phyloP scores from a whole-genome alignment of 768 basidiomycete species.

The Tricholomella constricta region DNA sequence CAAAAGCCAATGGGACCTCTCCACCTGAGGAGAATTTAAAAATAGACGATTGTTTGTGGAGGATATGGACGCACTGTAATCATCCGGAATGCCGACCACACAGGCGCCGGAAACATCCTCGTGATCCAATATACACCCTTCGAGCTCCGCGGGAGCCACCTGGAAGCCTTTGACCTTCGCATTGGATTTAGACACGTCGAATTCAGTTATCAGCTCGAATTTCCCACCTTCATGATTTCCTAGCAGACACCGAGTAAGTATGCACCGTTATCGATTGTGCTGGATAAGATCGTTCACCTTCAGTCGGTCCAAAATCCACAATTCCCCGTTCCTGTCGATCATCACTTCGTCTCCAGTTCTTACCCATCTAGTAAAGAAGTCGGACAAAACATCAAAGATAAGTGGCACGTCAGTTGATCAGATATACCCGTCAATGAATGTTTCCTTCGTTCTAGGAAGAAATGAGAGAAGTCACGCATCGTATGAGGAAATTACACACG shows the following conservation, averaged over 20 bases:
- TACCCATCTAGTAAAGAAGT: slow-evolving; percentile 52
- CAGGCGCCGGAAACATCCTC: slow-evolving; percentile 61
- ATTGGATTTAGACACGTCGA: slow-evolving; percentile 31
- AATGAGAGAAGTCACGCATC: not conserved
- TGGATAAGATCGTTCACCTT: slow-evolving; percentile 42
- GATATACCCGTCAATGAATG: slow-evolving; percentile 73
- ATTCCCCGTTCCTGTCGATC: slow-evolving; percentile 53
- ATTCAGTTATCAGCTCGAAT: slow-evolving; percentile 11
- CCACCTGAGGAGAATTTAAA: slow-evolving; percentile 40
- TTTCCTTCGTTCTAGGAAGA: slow-evolving; percentile 58
- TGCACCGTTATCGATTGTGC: no score
- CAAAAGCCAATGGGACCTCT: slow-evolving; percentile 71
- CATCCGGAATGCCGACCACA: slow-evolving; percentile 67
- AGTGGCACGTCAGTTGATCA: slow-evolving; percentile 14
- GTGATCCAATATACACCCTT: slow-evolving; percentile 64
- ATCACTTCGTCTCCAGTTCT: slow-evolving; percentile 67
- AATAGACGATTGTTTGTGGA: not conserved
- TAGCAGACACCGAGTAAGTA: slow-evolving; percentile 9
- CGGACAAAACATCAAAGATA: not conserved
- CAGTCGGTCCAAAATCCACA: slow-evolving; percentile 64
- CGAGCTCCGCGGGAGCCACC: slow-evolving; percentile 74
- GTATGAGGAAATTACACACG: slow-evolving; percentile 43
- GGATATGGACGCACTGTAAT: slow-evolving; percentile 49
- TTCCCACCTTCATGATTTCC: slow-evolving; percentile 48
- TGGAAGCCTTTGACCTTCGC: slow-evolving; percentile 66